Conservation (phyloP, 164 flowering plant genomes). For the Aristolochia fimbriata region DNA sequence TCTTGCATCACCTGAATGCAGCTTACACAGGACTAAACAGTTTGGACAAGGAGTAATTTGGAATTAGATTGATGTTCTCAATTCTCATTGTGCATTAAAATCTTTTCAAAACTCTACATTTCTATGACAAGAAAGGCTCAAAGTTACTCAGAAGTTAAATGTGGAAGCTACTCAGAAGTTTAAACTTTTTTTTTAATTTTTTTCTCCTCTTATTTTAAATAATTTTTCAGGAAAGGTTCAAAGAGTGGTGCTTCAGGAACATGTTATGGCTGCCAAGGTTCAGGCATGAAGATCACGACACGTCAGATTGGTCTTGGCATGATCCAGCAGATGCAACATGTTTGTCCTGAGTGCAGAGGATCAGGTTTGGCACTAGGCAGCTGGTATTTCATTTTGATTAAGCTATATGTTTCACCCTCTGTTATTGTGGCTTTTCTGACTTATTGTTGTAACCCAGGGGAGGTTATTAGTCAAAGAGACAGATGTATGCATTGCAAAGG, state of each 20-base stretch:
- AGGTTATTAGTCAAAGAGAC: slow-evolving; percentile 50
- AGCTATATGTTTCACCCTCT: no score
- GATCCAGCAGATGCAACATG: slow-evolving; percentile 80
- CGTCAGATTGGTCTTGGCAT: slow-evolving; percentile 57
- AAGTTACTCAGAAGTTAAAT: no score
- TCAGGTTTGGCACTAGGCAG: slow-evolving; percentile 24
- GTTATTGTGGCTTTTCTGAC: no score
- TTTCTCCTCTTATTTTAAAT: not conserved
- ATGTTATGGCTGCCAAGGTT: slow-evolving; percentile 66
- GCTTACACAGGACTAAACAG: no score
- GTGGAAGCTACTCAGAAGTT: no score
- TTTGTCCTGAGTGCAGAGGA: slow-evolving; percentile 62
- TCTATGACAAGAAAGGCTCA: no score
- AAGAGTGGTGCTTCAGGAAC: slow-evolving; percentile 49
- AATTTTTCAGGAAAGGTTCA: slow-evolving; percentile 58
- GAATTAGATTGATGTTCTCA: no score
- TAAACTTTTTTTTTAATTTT: not conserved
- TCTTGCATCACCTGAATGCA: no score
- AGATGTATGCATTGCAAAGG: slow-evolving; percentile 55
- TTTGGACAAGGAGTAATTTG: no score
- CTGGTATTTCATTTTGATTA: no score
- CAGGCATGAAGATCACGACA: slow-evolving; percentile 55
- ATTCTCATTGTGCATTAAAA: no score
- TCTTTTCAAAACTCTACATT: no score
- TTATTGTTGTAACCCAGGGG: slow-evolving; percentile 26